Base-by-base conservation (phyloP, 768 basidiomycete species). In the Boletus coccyginus region DNA sequence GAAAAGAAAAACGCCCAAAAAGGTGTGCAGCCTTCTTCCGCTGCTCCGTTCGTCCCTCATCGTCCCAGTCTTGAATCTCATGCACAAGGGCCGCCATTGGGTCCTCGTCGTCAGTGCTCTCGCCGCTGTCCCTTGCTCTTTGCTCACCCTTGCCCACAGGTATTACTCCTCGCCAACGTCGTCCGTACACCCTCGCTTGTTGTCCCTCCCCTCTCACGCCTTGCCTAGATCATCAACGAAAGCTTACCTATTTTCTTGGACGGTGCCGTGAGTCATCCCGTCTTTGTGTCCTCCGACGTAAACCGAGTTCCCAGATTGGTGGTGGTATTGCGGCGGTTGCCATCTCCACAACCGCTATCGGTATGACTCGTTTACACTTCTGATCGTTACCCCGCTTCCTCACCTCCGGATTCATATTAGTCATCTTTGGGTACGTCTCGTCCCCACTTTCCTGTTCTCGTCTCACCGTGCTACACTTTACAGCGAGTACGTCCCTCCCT, bases 121-220 rank as follows among this genome's bases (percentile, higher is more conserved):
- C 40, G 9, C 27, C 4, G 43, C 3, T 27, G 32, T 31, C 21
- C 2, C n/a, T 16, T 11, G 0, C 3, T 3, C 29, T 3, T 6
- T 73, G 2, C 53, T 49, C 41, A 64, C 32, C 3, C 33, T 1
- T 21, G 5, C n/a, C 10, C 3, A 9, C 44, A 91, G 90, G 90
- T 94, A 9, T 79, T 98, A 2, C 80, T 98, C 3, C 77, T 98
- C 1, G 84, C 89, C 54, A 97, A 98, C 69, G 94, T 97, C 56
- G 88, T 90, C 65, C 53, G 88, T 72, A 19, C 44, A 16, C 27
- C 32, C 12, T 19, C 14, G 8, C 50, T 46, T 31, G 0, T 27
- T 24, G 32, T 3, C 11, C 19, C 17, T 21, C 19, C 16, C 7
- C 17, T 35, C 39, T 59, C 17, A 54, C 38, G n/a, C 40, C n/a